Evolutionary conservation across 768 basidiomycete genomes (phyloP).

Genomic region (Rhodotorula paludigena): DNA sequence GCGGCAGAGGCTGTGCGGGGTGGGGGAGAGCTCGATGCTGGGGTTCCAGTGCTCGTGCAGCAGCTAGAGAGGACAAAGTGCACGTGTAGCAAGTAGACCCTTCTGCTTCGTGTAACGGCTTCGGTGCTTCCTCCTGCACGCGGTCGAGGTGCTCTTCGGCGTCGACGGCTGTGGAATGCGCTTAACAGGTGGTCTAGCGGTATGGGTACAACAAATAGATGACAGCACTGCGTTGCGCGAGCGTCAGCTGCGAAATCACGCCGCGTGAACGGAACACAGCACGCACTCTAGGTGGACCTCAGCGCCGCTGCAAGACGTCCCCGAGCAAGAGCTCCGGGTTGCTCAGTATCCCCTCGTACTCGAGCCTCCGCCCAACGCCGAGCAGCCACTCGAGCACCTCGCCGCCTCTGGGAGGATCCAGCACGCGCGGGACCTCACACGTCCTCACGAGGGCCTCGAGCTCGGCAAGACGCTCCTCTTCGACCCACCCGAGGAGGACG

Average conservation of each 20-base stretch:
- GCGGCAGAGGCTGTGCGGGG: constrained; percentile 34
- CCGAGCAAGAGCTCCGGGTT: constrained; percentile 28
- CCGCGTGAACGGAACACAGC: not conserved
- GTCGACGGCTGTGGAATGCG: no score
- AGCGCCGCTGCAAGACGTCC: constrained; percentile 16
- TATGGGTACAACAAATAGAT: no score
- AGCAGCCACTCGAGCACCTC: constrained; percentile 33
- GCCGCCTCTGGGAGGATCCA: constrained; percentile 8
- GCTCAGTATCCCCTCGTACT: constrained; percentile 30
- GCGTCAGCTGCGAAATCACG: not conserved
- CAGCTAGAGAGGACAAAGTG: no score
- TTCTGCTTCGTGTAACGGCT: no score
- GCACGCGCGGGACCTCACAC: constrained; percentile 16
- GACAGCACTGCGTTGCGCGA: not conserved
- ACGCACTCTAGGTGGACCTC: not conserved
- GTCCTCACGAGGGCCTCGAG: constrained; percentile 22
- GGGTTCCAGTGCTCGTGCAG: constrained; percentile 43
- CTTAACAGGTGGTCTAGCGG: no score
- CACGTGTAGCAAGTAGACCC: not conserved
- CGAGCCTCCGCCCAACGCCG: constrained; percentile 18
- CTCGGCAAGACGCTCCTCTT: constrained; percentile 27
- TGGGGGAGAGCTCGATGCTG: constrained; percentile 30
- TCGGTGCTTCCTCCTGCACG: no score
- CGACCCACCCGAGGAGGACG: constrained; percentile 35
- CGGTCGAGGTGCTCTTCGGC: no score